Conservation (phyloP, 495 filamentous ascomycete genomes). For the Hypoxylon fuscum region DNA sequence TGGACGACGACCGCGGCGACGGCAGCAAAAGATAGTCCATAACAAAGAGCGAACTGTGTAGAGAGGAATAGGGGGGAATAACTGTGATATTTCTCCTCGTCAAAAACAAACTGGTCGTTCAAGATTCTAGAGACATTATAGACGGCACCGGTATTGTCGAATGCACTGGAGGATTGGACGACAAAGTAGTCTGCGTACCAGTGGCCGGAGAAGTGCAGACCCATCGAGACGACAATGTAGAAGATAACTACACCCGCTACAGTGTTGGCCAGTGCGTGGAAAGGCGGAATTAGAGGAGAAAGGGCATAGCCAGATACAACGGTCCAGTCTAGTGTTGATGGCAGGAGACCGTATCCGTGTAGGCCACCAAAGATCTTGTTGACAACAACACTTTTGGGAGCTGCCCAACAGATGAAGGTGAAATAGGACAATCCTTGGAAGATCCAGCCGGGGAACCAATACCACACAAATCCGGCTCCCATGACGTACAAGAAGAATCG, state of each 20-base stretch:
- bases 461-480: constrained; percentile 61
- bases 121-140: constrained; percentile 66
- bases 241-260: constrained; percentile 63
- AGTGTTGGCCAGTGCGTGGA: constrained; percentile 70
- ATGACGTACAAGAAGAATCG: constrained; percentile 70
- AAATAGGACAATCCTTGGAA: constrained; percentile 67
- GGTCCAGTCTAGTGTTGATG: constrained; percentile 72
- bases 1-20: constrained; percentile 70
- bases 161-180: constrained; percentile 63
- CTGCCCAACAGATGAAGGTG: constrained; percentile 70
- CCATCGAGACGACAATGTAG: constrained; percentile 60
- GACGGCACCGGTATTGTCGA: constrained; percentile 66
- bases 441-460: constrained; percentile 68
- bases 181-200: constrained; percentile 71
- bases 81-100: constrained; percentile 60
- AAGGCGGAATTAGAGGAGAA: constrained; percentile 74
- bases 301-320: constrained; percentile 69
- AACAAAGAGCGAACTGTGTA: constrained; percentile 69
- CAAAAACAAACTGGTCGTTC: constrained; percentile 57
- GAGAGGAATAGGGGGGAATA: constrained; percentile 71
- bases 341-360: constrained; percentile 67
- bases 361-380: constrained; percentile 75
- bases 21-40: constrained; percentile 75
- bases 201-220: constrained; percentile 69
- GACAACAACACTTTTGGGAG: constrained; percentile 68